Evolutionary conservation across 768 basidiomycete species (phyloP).

Genomic region (Epithele typhae): DNA sequence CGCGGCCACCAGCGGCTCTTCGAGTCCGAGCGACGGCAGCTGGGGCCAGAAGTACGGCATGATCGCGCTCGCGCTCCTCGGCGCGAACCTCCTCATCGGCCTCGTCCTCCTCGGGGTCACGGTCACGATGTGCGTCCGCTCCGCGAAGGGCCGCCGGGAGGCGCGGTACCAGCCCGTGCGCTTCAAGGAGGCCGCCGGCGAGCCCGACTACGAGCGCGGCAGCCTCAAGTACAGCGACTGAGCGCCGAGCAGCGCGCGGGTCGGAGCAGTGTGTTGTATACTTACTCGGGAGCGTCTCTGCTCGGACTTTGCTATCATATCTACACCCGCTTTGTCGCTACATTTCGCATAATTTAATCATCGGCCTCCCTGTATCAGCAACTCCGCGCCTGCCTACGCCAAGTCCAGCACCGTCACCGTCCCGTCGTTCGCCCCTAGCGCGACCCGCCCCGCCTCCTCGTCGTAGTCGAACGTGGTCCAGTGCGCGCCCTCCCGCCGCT

Average conservation of each 20-base stretch:
- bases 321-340: too few relatives aligned
- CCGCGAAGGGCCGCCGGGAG: background rate
- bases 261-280: too few relatives aligned
- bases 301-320: too few relatives aligned
- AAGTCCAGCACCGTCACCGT: constrained; percentile 37
- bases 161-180: constrained; percentile 3
- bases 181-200: background rate
- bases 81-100: constrained; percentile 2
- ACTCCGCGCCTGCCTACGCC: background rate
- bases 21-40: background rate
- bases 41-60: constrained; percentile 1
- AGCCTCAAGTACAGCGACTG: background rate
- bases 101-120: background rate
- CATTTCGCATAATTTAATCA: too few relatives aligned
- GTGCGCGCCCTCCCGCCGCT: constrained; percentile 26
- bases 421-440: constrained; percentile 47
- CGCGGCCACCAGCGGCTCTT: background rate
- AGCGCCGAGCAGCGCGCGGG: background rate
- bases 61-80: background rate
- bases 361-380: too few relatives aligned
- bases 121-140: constrained; percentile 2
- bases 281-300: too few relatives aligned
- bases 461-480: constrained; percentile 65
- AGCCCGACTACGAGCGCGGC: background rate
- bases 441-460: constrained; percentile 50